Evolutionary conservation across 176 grass and related monocot species (phyloP).

Genomic region (Carex cristatella): DNA sequence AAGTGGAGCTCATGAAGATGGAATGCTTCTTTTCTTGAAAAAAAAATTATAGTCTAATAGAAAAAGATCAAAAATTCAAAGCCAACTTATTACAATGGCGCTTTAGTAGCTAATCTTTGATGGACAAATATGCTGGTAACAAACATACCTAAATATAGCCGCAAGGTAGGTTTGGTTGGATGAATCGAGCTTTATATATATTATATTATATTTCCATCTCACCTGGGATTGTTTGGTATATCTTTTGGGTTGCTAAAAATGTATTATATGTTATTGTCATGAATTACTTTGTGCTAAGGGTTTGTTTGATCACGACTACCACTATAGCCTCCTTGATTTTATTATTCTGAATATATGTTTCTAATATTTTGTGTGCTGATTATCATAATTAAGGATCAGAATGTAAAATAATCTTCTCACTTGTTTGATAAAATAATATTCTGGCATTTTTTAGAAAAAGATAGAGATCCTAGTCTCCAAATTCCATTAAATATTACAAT

Average conservation of each 20-base stretch:
- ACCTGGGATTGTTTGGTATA: neutral
- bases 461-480: too few species aligned
- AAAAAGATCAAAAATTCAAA: neutral
- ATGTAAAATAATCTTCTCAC: neutral
- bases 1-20: neutral
- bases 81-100: neutral
- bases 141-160: constrained; percentile 22
- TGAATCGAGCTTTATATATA: neutral
- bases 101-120: neutral
- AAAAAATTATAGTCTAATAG: neutral
- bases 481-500: too few species aligned
- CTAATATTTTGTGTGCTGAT: neutral
- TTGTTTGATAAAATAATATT: too few species aligned
- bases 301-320: neutral
- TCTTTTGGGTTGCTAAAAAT: neutral
- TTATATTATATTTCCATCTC: constrained; percentile 2
- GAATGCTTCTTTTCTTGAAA: neutral
- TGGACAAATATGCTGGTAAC: neutral
- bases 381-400: too few species aligned
- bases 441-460: too few species aligned
- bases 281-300: neutral
- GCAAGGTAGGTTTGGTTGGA: neutral
- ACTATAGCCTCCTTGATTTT: neutral
- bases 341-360: neutral
- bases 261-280: neutral